Evolutionary conservation across 331 rosid genomes (phyloP), one percentile per base, ranked within the genome.

Genomic region (Malus hybrid): DNA sequence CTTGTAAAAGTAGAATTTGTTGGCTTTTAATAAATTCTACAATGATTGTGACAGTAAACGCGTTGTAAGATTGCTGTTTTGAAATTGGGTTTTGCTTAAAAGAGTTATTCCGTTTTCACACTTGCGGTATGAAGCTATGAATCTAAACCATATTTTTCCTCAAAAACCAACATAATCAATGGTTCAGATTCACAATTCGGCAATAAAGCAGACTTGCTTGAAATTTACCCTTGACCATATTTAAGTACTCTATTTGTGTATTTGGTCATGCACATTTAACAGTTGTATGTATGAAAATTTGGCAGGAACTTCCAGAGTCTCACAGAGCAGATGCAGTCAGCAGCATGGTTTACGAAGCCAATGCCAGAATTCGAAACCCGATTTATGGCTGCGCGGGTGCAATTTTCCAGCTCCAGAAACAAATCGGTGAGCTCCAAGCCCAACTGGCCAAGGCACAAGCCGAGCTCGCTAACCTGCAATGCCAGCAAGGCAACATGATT

Each of bases 301-400:
- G 80, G 55, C 86, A 95, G 99, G 99, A 95, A 33, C 84, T 95
- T 8, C 96, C 99, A 39, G 99, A 92, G 48, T 70, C 53, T 3
- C 97, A 95, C 12, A 90, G 99, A 80, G 90, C 93, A 24, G 99
- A 95, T 83, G 99, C 99, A 8, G 99, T 95, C 81, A 92, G 97
- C 75, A 94, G 99, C 78, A 92, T 94, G 96, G 97, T 94, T 1
- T 94, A 94, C 46, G 99, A 95, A 80, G 99, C 99, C 50, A 92
- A 95, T 77, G 99, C 98, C 1, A 86, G 99, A 29, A 68, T 95
- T 8, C 72, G 97, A 73, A 96, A 95, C 82, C 99, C 99, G 1
- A 93, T 95, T 7, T 95, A 95, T 30, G 99, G 98, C 0, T 89
- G 97, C 34, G 90, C 99, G 0, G 99, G 99, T 3, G 93, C 99